Percentiles rank a stretch among this genome's conserved stretches.
Evolutionary conservation across 345 rosid genomes (phyloP).

Genomic region (Corchorus olitorius): DNA sequence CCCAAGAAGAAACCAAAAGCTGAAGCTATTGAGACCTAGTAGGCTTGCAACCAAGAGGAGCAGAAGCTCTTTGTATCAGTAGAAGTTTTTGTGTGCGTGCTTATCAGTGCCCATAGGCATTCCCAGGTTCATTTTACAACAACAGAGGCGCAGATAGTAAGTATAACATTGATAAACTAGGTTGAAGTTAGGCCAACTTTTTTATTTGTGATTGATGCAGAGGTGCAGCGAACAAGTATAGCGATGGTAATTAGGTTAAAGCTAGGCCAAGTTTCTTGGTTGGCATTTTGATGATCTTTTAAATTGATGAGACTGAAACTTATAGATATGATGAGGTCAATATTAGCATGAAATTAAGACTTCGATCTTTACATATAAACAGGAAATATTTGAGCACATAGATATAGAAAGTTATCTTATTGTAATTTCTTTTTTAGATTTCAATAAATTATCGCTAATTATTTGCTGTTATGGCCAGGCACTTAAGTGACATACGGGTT

Average conservation of each 20-base stretch:
- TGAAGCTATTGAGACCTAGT: conserved; percentile 33
- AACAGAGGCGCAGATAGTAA: neutral
- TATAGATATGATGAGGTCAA: neutral
- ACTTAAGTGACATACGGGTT: too few relatives aligned
- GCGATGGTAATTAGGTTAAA: neutral
- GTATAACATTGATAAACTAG: neutral
- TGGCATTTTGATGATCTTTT: neutral
- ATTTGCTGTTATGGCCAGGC: too few relatives aligned
- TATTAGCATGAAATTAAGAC: neutral
- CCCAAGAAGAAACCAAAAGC: conserved; percentile 58
- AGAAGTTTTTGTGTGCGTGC: neutral
- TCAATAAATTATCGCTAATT: too few relatives aligned
- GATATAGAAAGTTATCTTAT: too few relatives aligned
- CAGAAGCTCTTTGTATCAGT: conserved; percentile 12
- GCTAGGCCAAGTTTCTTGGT: neutral
- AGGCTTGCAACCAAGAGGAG: conserved; percentile 11
- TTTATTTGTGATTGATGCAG: neutral
- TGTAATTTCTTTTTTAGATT: too few relatives aligned
- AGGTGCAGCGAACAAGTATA: neutral
- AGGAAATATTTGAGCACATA: too few relatives aligned
- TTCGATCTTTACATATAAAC: too few relatives aligned
- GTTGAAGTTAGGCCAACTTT: neutral
- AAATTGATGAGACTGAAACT: neutral
- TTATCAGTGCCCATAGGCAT: neutral
- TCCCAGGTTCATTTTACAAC: neutral